These are phyloP conservation scores for Dendrobium nobile DNA, from an alignment of 106 monocot species.

Conservation along the genomic window DNA sequence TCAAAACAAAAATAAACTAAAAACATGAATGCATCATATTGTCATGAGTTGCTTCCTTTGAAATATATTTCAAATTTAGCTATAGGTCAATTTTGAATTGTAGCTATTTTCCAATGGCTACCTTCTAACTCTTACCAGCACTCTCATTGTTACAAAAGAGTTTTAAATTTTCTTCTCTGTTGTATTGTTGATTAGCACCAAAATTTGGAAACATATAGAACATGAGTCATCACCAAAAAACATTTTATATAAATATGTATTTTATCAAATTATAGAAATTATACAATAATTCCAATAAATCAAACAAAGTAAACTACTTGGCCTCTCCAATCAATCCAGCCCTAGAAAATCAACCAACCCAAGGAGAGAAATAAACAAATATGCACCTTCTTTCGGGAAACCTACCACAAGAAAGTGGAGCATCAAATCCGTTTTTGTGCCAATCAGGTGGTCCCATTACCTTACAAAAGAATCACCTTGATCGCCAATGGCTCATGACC, in stretches of 20 bases:
- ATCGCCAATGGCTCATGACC: no score
- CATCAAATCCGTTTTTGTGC: no score
- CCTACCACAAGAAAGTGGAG: no score
- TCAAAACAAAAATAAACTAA: no score
- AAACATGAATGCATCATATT: no score
- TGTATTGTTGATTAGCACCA: not conserved
- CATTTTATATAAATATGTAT: not conserved
- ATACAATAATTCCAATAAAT: not conserved
- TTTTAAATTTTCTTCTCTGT: not conserved
- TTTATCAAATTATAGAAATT: not conserved
- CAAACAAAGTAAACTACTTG: no score
- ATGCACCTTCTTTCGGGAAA: no score
- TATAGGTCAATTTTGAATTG: not conserved
- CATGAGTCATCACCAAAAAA: not conserved
- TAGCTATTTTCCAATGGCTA: not conserved
- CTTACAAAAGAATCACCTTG: no score
- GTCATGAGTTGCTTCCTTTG: not conserved
- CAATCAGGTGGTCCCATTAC: no score
- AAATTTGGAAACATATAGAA: not conserved
- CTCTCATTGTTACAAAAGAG: not conserved
- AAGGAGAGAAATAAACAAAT: no score
- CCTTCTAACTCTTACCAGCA: not conserved
- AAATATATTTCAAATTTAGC: not conserved
- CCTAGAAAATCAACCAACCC: no score
- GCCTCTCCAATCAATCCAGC: no score